Base-by-base conservation (phyloP, 192 early-diverging fungal genomes). In the Geranomyces variabilis region DNA sequence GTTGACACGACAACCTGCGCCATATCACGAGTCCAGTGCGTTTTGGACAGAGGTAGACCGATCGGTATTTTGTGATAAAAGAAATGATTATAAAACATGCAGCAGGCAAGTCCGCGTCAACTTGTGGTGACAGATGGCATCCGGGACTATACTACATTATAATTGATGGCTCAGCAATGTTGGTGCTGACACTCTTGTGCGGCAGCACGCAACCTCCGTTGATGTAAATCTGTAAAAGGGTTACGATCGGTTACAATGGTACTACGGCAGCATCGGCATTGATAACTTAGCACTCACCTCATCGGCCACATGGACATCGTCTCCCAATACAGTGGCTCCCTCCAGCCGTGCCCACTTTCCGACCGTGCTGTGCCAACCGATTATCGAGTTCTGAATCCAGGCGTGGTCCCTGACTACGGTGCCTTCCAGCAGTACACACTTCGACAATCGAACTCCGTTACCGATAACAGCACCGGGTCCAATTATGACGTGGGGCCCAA, bases 401-500 rank as follows among this genome's bases (percentile, higher is more conserved):
- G 94, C 92, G 74, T 87, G 89, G 29, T 79, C 95, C 79, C 91
- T 94, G 72, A 97, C 80, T 34, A 82, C 79, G 21, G 92, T 85
- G 65, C 88, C 91, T 63, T 92, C 88, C 84, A 99, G 83, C 22
- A 99, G 80, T 36, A 96, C 94, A 72, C 89, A 90, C 62, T 91
- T 87, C 75, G 91, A 88, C 59, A 99, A 84, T 67, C 97, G 87
- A 43, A 97, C 97, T 70, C 97, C 97, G 76, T 94, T 88, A 67
- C 94, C 97, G 72, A 99, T 88, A 24, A 92, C 83, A 26, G 87
- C 92, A 68, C 90, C 88, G n/a, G 93, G 93, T 33, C 96, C 97
- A 76, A 99, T 90, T 4, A 94, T 92, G 33, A 99, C 97, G 75
- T 98, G 93, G 45, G 97, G 97, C 29, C 97, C 97, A 76, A 99